These are phyloP conservation scores for Metschnikowia kofuensis DNA, from an alignment of 805 yeast genomes.

Conservation along the genomic window DNA sequence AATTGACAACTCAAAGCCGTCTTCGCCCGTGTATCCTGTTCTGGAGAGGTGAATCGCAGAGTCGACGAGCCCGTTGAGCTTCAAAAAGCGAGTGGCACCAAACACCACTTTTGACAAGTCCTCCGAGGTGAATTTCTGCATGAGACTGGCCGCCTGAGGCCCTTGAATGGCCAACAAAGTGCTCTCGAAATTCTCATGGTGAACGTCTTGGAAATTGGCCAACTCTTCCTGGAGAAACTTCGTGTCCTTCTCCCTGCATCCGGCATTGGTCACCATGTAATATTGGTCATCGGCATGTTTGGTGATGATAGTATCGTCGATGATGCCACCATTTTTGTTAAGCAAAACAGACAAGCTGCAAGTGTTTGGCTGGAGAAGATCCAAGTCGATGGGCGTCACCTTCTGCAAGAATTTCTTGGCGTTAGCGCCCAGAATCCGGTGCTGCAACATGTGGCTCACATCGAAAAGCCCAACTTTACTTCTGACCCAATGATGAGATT, in stretches of 20 bases:
- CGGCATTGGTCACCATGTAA: constrained; percentile 95
- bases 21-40: constrained; percentile 98
- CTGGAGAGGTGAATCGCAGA: constrained; percentile 75
- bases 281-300: constrained; percentile 73
- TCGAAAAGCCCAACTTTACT: constrained; percentile 86
- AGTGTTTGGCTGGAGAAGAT: constrained; percentile 49
- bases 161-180: constrained; percentile 91
- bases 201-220: constrained; percentile 33
- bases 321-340: constrained; percentile 72
- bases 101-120: constrained; percentile 65
- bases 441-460: constrained; percentile 97
- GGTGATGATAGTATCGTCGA: constrained; percentile 91
- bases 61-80: constrained; percentile 39
- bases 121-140: constrained; percentile 60
- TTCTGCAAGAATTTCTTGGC: constrained; percentile 67
- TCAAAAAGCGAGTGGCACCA: constrained; percentile 61
- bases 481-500: constrained; percentile 95
- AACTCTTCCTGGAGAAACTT: constrained; percentile 58
- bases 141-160: constrained; percentile 69
- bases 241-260: constrained; percentile 81
- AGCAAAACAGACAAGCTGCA: constrained; percentile 78
- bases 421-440: constrained; percentile 66
- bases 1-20: constrained; percentile 91
- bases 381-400: constrained; percentile 85
- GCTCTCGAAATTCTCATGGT: constrained; percentile 54